phyloP scores from a whole-genome alignment of 169 alveolate genomes.

The Cryptosporidium viatorum region DNA sequence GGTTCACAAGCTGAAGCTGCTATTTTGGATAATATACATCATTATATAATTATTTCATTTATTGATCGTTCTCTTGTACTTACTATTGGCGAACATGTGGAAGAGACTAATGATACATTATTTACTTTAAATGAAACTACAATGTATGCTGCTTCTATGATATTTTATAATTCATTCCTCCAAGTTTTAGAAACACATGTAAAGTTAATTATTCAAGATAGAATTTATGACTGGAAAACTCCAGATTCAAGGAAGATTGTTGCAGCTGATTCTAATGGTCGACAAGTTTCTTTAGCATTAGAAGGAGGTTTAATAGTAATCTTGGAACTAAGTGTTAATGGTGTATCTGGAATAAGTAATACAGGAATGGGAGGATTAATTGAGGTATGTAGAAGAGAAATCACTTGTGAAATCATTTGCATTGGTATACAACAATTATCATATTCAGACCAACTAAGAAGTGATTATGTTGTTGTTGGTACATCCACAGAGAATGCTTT shows the following conservation, averaged over 20 bases:
- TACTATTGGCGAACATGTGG: conserved; percentile 93
- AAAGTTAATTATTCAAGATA: conserved; percentile 85
- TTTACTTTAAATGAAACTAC: conserved; percentile 89
- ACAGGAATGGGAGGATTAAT: conserved; percentile 27
- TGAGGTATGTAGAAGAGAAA: conserved; percentile 76
- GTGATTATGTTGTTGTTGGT: conserved; percentile 95
- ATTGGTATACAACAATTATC: conserved; percentile 91
- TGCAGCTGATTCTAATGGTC: conserved; percentile 91
- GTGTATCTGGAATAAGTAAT: conserved; percentile 35
- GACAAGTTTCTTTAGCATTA: conserved; percentile 91
- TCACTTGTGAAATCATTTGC: conserved; percentile 84
- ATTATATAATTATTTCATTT: conserved; percentile 94
- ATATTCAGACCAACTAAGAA: conserved; percentile 88
- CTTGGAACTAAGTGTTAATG: conserved; percentile 75
- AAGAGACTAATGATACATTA: conserved; percentile 91
- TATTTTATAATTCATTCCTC: conserved; percentile 90
- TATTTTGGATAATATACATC: conserved; percentile 81
- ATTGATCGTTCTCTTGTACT: conserved; percentile 93
- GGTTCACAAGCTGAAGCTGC: conserved; percentile 5
- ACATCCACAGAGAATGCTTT: conserved; percentile 92
- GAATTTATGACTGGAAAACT: conserved; percentile 85
- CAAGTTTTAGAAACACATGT: conserved; percentile 93
- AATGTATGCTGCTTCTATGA: conserved; percentile 84
- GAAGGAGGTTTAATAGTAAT: conserved; percentile 71
- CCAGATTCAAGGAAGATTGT: conserved; percentile 87